These are phyloP conservation scores for Neoarthrinium moseri DNA, from an alignment of 2,329 filamentous ascomycete species.

Conservation along the genomic window DNA sequence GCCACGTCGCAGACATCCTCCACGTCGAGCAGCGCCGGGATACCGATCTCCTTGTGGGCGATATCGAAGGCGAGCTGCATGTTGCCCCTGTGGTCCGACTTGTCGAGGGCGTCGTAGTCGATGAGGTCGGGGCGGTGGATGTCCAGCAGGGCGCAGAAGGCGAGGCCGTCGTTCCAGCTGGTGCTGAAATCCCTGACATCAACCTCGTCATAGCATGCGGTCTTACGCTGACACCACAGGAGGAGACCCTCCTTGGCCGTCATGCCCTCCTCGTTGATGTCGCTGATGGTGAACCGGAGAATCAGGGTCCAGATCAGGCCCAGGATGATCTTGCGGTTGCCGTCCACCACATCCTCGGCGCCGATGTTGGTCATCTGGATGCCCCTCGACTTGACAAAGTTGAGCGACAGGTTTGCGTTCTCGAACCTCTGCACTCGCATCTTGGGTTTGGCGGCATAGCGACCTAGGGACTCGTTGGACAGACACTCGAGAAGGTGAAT, in stretches of 20 bases:
- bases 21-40: conserved; percentile 91
- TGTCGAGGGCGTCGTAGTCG: conserved; percentile 93
- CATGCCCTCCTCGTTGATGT: conserved; percentile 97
- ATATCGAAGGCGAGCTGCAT: conserved; percentile 99
- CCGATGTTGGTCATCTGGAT: conserved; percentile 99
- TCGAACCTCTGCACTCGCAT: conserved; percentile 96
- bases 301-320: conserved; percentile 98
- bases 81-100: conserved; percentile 90
- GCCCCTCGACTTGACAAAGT: conserved; percentile 86
- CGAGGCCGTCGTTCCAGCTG: conserved; percentile 97
- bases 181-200: conserved; percentile 91
- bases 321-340: conserved; percentile 95
- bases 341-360: conserved; percentile 96
- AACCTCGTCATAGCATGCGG: conserved; percentile 96
- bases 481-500: conserved; percentile 97
- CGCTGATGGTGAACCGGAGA: conserved; percentile 95
- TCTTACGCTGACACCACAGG: conserved; percentile 97
- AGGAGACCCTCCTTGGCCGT: conserved; percentile 94
- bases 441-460: conserved; percentile 95
- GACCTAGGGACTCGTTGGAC: conserved; percentile 88
- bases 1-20: conserved; percentile 97
- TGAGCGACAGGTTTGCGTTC: conserved; percentile 92
- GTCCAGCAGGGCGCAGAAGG: conserved; percentile 93
- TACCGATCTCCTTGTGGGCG: conserved; percentile 92
- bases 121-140: conserved; percentile 97